Conservation (phyloP, 108 stramenopile species). For the Fragilaria crotonensis region DNA sequence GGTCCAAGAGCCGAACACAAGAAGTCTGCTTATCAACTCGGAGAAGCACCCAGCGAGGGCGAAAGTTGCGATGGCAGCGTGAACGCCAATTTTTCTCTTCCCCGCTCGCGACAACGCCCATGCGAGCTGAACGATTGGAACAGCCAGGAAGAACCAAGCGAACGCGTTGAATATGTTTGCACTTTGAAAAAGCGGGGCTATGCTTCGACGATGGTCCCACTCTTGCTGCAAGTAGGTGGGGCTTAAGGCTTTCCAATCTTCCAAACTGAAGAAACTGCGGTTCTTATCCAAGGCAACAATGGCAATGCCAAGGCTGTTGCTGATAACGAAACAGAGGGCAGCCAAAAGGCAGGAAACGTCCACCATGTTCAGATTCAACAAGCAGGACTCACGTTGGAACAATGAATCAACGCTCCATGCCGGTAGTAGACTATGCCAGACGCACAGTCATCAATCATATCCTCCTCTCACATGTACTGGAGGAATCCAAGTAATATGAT, state of each 20-base stretch:
- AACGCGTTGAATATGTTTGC: conserved; percentile 32
- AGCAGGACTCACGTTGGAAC: too few species aligned
- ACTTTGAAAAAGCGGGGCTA: too few species aligned
- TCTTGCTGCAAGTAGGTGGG: conserved; percentile 45
- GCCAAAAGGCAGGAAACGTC: conserved; percentile 14
- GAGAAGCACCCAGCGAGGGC: conserved; percentile 48
- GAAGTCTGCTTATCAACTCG: conserved; percentile 47
- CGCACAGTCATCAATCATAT: too few species aligned
- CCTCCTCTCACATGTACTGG: too few species aligned
- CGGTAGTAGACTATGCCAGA: too few species aligned
- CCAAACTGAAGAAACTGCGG: conserved; percentile 11
- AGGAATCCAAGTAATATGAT: too few species aligned
- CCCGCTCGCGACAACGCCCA: conserved; percentile 55
- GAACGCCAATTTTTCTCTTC: conserved; percentile 33
- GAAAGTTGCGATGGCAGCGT: conserved; percentile 43
- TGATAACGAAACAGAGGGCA: conserved; percentile 10
- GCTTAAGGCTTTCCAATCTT: conserved; percentile 40
- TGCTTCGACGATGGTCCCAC: too few species aligned
- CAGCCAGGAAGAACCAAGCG: conserved; percentile 57
- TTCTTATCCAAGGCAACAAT: conserved; percentile 1
- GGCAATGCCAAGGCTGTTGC: conserved; percentile 4
- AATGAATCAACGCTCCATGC: too few species aligned
- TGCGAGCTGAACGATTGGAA: conserved; percentile 56
- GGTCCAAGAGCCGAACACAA: conserved; percentile 42
- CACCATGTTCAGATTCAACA: too few species aligned